Evolutionary conservation across 805 yeast genomes (phyloP).

Genomic region (Kodamaea fukazawae): DNA sequence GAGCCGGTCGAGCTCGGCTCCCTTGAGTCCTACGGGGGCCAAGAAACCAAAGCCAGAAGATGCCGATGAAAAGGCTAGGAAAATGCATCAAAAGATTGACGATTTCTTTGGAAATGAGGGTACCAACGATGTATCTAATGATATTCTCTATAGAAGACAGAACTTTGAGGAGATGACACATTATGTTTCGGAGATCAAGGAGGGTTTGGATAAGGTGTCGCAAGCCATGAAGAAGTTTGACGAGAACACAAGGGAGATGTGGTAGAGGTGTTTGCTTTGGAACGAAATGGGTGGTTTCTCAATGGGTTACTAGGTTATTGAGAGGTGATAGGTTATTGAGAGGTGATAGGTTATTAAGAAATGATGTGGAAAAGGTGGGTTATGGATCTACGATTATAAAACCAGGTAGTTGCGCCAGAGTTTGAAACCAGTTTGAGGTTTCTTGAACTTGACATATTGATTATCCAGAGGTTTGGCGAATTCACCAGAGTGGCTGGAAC

Average conservation of each 20-base stretch:
- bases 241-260: constrained; percentile 40
- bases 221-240: constrained; percentile 48
- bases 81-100: constrained; percentile 21
- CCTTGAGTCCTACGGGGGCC: constrained; percentile 9
- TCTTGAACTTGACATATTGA: too few relatives aligned
- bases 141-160: constrained; percentile 42
- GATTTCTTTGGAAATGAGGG: constrained; percentile 24
- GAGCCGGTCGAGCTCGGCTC: neutral
- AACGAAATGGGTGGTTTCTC: neutral
- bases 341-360: too few relatives aligned
- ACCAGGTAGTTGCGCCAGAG: too few relatives aligned
- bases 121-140: constrained; percentile 10
- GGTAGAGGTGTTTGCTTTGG: constrained; percentile 31
- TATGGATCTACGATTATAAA: too few relatives aligned
- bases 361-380: too few relatives aligned
- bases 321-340: too few relatives aligned
- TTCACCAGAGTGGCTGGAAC: too few relatives aligned
- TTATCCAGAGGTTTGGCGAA: too few relatives aligned
- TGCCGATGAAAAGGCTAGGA: constrained; percentile 14
- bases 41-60: constrained; percentile 13
- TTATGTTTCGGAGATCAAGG: constrained; percentile 49
- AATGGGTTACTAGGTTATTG: too few relatives aligned
- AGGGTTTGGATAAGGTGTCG: constrained; percentile 51
- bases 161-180: constrained; percentile 51
- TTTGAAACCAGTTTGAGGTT: too few relatives aligned